Evolutionary conservation across 768 basidiomycete genomes (phyloP), one percentile per base, ranked within the genome.

Genomic region (Leccinum subtestaceum): DNA sequence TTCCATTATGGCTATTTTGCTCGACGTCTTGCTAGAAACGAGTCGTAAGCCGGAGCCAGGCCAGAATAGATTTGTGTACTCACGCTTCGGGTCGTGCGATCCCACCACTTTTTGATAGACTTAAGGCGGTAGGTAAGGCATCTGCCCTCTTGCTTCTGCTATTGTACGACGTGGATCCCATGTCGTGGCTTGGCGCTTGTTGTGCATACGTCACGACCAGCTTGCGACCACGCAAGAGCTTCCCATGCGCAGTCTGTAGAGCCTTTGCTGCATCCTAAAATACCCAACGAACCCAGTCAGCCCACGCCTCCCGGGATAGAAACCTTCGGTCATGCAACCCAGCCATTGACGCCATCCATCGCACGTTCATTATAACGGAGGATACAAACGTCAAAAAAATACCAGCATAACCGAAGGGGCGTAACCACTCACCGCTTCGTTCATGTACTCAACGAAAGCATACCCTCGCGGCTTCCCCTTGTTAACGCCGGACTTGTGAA

Each of bases 401-500:
- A 46, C 49, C 40, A 52, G 58, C 62, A 67, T 43, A 56, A 65
- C 64, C 67, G 56, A 66, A 58, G 61, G 64, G 50, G 52, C 9
- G 32, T 61, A 25, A 25, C 21, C 53, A 87, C 91, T 79, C 75
- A 98, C 96, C 75, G 86, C 84, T 75, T 86, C 80, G 47, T 82
- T 82, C 31, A 80, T 80, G 67, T 87, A 98, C 75, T 98, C 93
- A 34, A 99, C 75, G 65, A 98, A 99, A 0, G 95, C 95, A 73
- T 96, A 98, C 5, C 97, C 96, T 12, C 95, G 80, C 1, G 97
- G 95, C 71, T 92, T 97, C 17, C 97, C 97, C 70, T 88, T 95
- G 67, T 87, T 74, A 12, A 86, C 81, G 0, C 96, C 97, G 0
- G 89, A 78, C 75, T 96, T 98, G 80, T 99, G 95, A 69, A 98